Evolutionary conservation across 306 rosid species (phyloP), one percentile per base, ranked within the genome.

Genomic region (Vicia sativa): DNA sequence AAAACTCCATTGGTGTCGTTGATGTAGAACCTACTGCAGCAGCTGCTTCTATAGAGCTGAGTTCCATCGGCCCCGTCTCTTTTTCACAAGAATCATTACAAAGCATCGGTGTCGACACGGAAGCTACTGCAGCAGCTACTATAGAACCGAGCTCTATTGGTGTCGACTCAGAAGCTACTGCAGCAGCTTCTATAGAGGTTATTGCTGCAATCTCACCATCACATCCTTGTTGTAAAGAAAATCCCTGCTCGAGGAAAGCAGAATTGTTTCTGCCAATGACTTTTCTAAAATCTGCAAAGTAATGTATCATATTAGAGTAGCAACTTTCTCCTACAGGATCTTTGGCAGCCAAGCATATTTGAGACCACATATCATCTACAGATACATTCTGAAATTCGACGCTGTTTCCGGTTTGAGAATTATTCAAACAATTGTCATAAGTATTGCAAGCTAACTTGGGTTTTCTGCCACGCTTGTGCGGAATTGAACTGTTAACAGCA

Each of bases 241-340:
- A 48, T 53, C 74, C 82, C 15, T 68, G 77, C 37, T 65, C 83
- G 62, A 71, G 64, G 13, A 66, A 75, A 50, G 46, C 55, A 46
- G 85, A 53, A 61, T 15, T 18, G 49, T 53, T 72, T 11, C 15
- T 42, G 79, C 73, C 78, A 71, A 42, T 55, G 50, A 69, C 76
- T 29, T 76, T 80, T 76, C 81, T 83, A 70, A 79, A 81, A 69
- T 80, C 82, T 1, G 75, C 42, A 63, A 91, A 80, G 66, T 85
- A 84, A 14, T 37, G 11, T n/a, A 64, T 54, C 73, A 77, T 57
- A 62, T 64, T 64, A 62, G 14, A 25, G 29, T 44, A 41, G 68
- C 38, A 65, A 75, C 66, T 48, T 50, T 52, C 82, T 41, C 75
- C 72, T 46, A 1, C 38, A 59, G 93, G 89, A 78, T 83, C 68